A percentile compares a stretch with the other conserved stretches of the same genome.
Evolutionary conservation across 495 filamentous ascomycete species (phyloP).

Genomic region (Lophiotrema nucula): DNA sequence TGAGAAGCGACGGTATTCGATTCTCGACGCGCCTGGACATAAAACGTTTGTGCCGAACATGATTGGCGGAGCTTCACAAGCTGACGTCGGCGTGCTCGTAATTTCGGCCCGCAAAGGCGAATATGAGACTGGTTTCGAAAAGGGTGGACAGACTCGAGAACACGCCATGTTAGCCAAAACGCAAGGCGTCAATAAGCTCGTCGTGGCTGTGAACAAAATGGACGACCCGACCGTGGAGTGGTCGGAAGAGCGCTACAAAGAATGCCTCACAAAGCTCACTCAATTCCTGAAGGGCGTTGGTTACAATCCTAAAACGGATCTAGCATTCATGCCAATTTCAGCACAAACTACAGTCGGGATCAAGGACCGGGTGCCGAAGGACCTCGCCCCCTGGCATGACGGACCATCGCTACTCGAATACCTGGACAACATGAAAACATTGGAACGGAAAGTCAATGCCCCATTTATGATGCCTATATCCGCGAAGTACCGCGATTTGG

Average conservation of each 20-base stretch:
- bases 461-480: constrained; percentile 99
- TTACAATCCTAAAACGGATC: constrained; percentile 86
- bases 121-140: constrained; percentile 99
- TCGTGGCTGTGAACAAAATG: constrained; percentile 98
- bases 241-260: constrained; percentile 85
- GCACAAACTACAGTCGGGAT: constrained; percentile 82
- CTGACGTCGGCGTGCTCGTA: constrained; percentile 92
- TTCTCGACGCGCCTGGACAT: constrained; percentile 94
- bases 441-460: constrained; percentile 94
- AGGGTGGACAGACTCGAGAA: constrained; percentile 95
- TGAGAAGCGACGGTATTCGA: constrained; percentile 81
- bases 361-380: constrained; percentile 79
- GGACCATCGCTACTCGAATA: constrained; percentile 95
- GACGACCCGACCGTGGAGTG: constrained; percentile 92
- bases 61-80: constrained; percentile 95
- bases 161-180: constrained; percentile 97
- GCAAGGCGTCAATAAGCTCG: constrained; percentile 79
- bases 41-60: constrained; percentile 95
- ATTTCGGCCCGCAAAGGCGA: constrained; percentile 97
- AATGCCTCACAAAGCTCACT: constrained; percentile 85
- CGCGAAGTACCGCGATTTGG: constrained; percentile 87
- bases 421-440: constrained; percentile 82
- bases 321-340: constrained; percentile 94
- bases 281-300: constrained; percentile 87
- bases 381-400: constrained; percentile 76